These are phyloP conservation scores for Vigna nakashimae DNA, from an alignment of 306 rosid species.

Conservation along the genomic window DNA sequence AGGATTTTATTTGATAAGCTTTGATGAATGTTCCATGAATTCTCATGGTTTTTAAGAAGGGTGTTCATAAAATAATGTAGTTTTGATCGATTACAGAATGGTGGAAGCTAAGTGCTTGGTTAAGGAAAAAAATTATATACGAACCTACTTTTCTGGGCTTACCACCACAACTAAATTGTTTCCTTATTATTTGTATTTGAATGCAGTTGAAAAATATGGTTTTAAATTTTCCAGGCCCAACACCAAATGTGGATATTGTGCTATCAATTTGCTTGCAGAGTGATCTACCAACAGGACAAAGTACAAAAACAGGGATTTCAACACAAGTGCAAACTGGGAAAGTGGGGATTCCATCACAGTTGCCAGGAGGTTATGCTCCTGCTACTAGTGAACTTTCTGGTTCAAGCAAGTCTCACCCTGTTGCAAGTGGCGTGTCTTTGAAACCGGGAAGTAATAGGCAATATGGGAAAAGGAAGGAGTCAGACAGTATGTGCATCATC, in stretches of 20 bases:
- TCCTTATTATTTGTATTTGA: constrained; percentile 15
- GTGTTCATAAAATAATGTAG: neutral
- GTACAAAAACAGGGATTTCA: constrained; percentile 58
- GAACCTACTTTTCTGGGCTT: neutral
- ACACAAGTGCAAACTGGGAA: constrained; percentile 60
- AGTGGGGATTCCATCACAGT: constrained; percentile 50
- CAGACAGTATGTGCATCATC: constrained; percentile 69
- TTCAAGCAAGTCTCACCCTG: constrained; percentile 81
- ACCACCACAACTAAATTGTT: neutral
- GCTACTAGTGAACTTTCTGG: constrained; percentile 82
- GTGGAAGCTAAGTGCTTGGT: constrained; percentile 18
- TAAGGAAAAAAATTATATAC: neutral
- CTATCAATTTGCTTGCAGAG: constrained; percentile 90
- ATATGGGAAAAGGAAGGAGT: constrained; percentile 76
- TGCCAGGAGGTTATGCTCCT: constrained; percentile 65
- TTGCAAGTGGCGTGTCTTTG: constrained; percentile 63
- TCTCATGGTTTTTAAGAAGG: neutral
- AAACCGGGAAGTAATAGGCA: constrained; percentile 64
- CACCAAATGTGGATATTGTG: constrained; percentile 84
- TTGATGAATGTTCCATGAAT: neutral
- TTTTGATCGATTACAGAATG: constrained; percentile 1
- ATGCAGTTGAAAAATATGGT: constrained; percentile 27
- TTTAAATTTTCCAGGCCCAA: constrained; percentile 75
- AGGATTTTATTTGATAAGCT: constrained; percentile 2
- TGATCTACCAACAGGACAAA: constrained; percentile 61